Percentiles rank a stretch among this genome's conserved stretches.
These are phyloP conservation scores for Neurospora sp. DNA, from an alignment of 2,329 filamentous ascomycete species.

Conservation along the genomic window DNA sequence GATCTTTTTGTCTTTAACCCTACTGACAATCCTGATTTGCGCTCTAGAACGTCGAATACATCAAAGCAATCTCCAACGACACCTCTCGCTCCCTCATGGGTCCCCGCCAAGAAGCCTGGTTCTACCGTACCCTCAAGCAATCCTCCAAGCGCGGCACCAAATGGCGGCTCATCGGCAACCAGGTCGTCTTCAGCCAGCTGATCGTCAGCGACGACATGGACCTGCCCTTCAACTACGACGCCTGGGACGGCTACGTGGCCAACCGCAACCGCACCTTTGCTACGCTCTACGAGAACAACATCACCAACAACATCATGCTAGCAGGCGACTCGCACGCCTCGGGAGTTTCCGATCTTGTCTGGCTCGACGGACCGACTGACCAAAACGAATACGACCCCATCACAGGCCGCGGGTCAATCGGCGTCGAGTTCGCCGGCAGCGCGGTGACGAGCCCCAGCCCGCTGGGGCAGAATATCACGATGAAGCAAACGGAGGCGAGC, in stretches of 20 bases:
- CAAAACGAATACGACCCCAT: conserved; percentile 39
- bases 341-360: conserved; percentile 51
- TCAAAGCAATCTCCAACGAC: conserved; percentile 55
- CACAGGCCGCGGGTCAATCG: conserved; percentile 46
- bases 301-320: conserved; percentile 64
- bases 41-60: conserved; percentile 48
- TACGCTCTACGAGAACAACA: conserved; percentile 56
- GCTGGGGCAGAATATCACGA: conserved; percentile 43
- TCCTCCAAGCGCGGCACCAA: conserved; percentile 54
- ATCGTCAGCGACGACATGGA: conserved; percentile 20
- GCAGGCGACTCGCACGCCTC: conserved; percentile 60
- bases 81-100: conserved; percentile 63
- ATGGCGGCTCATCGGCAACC: conserved; percentile 66
- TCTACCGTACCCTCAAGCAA: conserved; percentile 48
- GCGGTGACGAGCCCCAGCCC: conserved; percentile 54
- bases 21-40: conserved; percentile 14
- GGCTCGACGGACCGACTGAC: conserved; percentile 31
- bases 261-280: conserved; percentile 63
- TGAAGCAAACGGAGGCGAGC: conserved; percentile 30
- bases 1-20: too few species aligned
- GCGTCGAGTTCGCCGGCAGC: conserved; percentile 56
- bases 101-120: conserved; percentile 63
- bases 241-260: conserved; percentile 55
- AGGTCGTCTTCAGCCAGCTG: conserved; percentile 51
- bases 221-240: conserved; percentile 18